Evolutionary conservation across 2,329 filamentous ascomycete species (phyloP).

Genomic region (Alternaria alternata): DNA sequence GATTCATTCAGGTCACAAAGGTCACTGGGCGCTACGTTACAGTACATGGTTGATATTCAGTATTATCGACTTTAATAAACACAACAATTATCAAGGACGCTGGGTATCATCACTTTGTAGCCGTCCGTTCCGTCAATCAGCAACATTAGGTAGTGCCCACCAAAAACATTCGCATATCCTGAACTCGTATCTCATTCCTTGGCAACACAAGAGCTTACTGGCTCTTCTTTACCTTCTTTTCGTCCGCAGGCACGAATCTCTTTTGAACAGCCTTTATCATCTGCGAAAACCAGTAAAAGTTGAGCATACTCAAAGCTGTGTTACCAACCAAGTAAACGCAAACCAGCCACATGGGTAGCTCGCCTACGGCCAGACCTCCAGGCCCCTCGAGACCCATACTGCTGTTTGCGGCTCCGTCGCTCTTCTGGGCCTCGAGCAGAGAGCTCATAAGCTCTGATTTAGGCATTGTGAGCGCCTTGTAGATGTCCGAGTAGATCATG

Average conservation of each 20-base stretch:
- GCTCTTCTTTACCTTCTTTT: conserved; percentile 29
- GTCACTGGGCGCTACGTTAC: background rate
- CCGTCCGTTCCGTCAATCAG: background rate
- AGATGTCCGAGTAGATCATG: conserved; percentile 72
- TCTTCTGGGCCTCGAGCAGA: conserved; percentile 50
- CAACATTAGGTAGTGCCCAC: background rate
- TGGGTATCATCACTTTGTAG: conserved; percentile 9
- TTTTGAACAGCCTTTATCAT: conserved; percentile 84
- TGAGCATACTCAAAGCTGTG: conserved; percentile 74
- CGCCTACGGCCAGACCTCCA: conserved; percentile 32
- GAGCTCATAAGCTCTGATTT: conserved; percentile 24
- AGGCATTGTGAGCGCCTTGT: conserved; percentile 52
- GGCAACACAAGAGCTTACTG: conserved; percentile 11
- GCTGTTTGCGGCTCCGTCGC: conserved; percentile 56
- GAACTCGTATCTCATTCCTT: background rate
- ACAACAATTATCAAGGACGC: background rate
- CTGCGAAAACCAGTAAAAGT: conserved; percentile 85
- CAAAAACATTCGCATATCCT: background rate
- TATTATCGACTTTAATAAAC: background rate
- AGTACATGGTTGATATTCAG: background rate
- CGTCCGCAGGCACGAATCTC: conserved; percentile 65
- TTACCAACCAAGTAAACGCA: conserved; percentile 75
- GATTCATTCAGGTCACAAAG: background rate
- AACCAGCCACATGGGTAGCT: conserved; percentile 73
- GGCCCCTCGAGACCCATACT: conserved; percentile 20